A percentile compares a stretch with the other conserved stretches of the same genome.
phyloP scores from a whole-genome alignment of 176 grass and related monocot species.

The Luzula sylvatica region DNA sequence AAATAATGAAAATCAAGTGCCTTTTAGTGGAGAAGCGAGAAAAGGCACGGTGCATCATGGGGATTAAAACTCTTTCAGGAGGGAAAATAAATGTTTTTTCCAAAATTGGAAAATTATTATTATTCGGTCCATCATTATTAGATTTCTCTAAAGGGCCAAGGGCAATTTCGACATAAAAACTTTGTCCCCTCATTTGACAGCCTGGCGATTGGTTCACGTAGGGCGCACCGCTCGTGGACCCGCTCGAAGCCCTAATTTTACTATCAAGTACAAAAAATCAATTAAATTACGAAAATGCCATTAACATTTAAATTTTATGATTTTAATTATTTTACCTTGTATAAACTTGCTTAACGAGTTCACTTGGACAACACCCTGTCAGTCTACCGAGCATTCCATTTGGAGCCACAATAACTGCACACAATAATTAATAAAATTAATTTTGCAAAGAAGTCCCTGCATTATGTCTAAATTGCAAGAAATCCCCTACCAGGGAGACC shows the following conservation, averaged over 20 bases:
- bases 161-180: slow-evolving; percentile 92
- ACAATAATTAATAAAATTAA: background rate
- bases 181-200: slow-evolving; percentile 83
- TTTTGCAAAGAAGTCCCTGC: background rate
- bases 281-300: background rate
- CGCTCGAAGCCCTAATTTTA: slow-evolving; percentile 44
- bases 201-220: slow-evolving; percentile 57
- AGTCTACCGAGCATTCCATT: slow-evolving; percentile 97
- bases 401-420: slow-evolving; percentile 94
- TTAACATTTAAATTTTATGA: slow-evolving; percentile 1
- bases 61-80: slow-evolving; percentile 79
- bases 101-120: slow-evolving; percentile 51
- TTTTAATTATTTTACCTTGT: slow-evolving; percentile 46
- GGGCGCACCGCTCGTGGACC: slow-evolving; percentile 41
- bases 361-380: slow-evolving; percentile 88
- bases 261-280: slow-evolving; percentile 44
- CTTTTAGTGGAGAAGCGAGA: slow-evolving; percentile 79
- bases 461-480: no score
- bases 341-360: slow-evolving; percentile 95
- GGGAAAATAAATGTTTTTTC: slow-evolving; percentile 96
- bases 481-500: slow-evolving; percentile 69
- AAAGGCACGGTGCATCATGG: slow-evolving; percentile 87
- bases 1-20: slow-evolving; percentile 26
- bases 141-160: slow-evolving; percentile 31
- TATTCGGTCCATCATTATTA: slow-evolving; percentile 37